Percentiles rank a stretch among this genome's conserved stretches.
Evolutionary conservation across 2,329 filamentous ascomycete genomes (phyloP).

Genomic region (Sporothrix pseudoabietina): DNA sequence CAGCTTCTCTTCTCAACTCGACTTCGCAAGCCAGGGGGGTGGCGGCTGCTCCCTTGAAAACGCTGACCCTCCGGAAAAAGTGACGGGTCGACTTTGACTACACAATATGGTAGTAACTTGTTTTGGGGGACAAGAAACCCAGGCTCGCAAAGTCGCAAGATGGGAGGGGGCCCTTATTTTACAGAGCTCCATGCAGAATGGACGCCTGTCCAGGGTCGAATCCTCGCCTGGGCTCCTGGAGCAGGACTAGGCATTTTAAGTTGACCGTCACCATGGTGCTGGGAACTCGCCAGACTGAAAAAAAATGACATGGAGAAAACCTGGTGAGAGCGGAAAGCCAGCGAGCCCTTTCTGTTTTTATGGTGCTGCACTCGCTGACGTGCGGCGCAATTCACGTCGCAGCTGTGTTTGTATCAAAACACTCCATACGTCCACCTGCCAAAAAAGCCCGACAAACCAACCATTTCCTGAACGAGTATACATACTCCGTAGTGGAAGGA

Average conservation of each 20-base stretch:
- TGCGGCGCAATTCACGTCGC: background rate
- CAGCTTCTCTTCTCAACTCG: background rate
- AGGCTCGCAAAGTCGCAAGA: background rate
- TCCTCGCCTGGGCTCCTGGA: background rate
- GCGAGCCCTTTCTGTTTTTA: background rate
- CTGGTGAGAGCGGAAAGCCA: background rate
- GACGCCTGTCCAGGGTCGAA: background rate
- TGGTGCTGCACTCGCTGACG: constrained; percentile 13
- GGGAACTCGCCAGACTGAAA: background rate
- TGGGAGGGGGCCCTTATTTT: background rate
- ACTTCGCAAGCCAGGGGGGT: background rate
- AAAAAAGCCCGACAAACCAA: background rate
- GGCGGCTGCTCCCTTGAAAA: background rate
- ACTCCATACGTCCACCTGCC: background rate
- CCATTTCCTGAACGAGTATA: background rate
- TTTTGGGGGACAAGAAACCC: background rate
- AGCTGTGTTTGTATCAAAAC: background rate
- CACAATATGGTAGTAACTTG: background rate
- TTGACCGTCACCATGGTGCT: constrained; percentile 22
- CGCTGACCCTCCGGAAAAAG: background rate
- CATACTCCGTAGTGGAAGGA: no score
- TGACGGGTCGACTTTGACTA: constrained; percentile 3
- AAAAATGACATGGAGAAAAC: background rate
- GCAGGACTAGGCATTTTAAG: background rate
- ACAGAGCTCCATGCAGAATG: constrained; percentile 7